A percentile compares a stretch with the other conserved stretches of the same genome.
Conservation (phyloP, 805 yeast genomes). For the Torulaspora franciscae region DNA sequence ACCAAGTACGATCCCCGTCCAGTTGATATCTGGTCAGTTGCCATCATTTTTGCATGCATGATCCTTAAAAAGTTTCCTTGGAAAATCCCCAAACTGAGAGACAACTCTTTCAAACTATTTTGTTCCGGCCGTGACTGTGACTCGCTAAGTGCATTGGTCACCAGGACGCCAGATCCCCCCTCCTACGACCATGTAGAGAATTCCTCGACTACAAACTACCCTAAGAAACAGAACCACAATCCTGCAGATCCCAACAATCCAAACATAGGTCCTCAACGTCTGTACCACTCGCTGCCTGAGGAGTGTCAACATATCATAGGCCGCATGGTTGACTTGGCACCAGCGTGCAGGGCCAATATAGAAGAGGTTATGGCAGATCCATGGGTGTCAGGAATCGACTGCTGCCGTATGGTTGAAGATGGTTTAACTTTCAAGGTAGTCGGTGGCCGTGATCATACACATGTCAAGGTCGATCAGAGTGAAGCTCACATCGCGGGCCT, state of each 20-base stretch:
- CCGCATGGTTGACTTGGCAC: constrained; percentile 78
- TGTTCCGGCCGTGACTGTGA: constrained; percentile 68
- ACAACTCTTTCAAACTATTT: constrained; percentile 76
- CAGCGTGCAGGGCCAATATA: constrained; percentile 76
- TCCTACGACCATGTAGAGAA: constrained; percentile 29
- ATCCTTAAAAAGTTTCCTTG: constrained; percentile 87
- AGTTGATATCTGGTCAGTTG: constrained; percentile 90
- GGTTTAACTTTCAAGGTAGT: constrained; percentile 38
- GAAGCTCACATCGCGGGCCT: constrained; percentile 94
- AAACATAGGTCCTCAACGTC: constrained; percentile 65
- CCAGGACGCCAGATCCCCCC: constrained; percentile 49
- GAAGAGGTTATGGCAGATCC: constrained; percentile 72
- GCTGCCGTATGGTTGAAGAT: constrained; percentile 58
- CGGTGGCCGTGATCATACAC: constrained; percentile 60
- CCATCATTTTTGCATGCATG: constrained; percentile 90
- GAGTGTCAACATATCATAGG: constrained; percentile 64
- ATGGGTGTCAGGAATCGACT: constrained; percentile 59
- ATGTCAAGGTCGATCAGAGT: constrained; percentile 84
- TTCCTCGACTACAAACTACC: constrained; percentile 4
- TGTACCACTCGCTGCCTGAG: constrained; percentile 64
- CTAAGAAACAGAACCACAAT: constrained; percentile 24
- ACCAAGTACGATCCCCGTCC: constrained; percentile 86
- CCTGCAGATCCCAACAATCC: constrained; percentile 52
- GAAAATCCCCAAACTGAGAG: constrained; percentile 83
- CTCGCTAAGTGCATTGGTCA: constrained; percentile 58